Evolutionary conservation across 441 rosid species (phyloP), one percentile per base, ranked within the genome.

Genomic region (Viola pubescens): DNA sequence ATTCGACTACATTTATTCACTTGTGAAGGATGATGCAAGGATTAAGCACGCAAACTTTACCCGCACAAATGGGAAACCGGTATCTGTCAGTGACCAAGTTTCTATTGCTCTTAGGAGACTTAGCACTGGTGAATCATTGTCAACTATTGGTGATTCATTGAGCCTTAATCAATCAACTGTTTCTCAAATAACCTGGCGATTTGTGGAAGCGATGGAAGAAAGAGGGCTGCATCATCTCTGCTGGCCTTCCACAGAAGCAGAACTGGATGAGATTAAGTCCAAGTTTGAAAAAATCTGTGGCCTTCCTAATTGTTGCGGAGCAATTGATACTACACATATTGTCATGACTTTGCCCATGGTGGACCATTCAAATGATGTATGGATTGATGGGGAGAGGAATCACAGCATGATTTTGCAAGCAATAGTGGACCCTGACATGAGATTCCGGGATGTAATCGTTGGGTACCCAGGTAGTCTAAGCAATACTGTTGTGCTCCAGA

Each of bases 381-480:
- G 95, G 95, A 59, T 84, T 1, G 97, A 92, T 50, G 75, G 63
- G 5, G 91, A 82, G 66, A 85, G 85, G 79, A 86, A 80, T 72
- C 80, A 79, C 75, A 92, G 90, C 78, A 89, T 92, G 95, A 65
- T 87, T 38, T 66, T 89, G 84, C 95, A 92, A 70, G 95, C 90
- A 2, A 78, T 82, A 5, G 94, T 82, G 49, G 97, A 84, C 72
- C 85, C 90, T 2, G 82, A 89, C 38, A 84, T 89, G 98, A 81
- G 91, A 64, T 85, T 87, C 63, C 82, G 80, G 8, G 97, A 89
- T 65, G 79, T 92, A 52, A 81, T 87, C 5, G 64, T 78, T 4
- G 98, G 98, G 37, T 89, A 85, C 86, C 98, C 97, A 3, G 98
- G 97, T 26, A 87, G 89, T 67, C 69, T 89, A 78, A 78, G 69